Evolutionary conservation across 2,329 filamentous ascomycete genomes (phyloP).

Genomic region (Aspergillus pseudonomiae): DNA sequence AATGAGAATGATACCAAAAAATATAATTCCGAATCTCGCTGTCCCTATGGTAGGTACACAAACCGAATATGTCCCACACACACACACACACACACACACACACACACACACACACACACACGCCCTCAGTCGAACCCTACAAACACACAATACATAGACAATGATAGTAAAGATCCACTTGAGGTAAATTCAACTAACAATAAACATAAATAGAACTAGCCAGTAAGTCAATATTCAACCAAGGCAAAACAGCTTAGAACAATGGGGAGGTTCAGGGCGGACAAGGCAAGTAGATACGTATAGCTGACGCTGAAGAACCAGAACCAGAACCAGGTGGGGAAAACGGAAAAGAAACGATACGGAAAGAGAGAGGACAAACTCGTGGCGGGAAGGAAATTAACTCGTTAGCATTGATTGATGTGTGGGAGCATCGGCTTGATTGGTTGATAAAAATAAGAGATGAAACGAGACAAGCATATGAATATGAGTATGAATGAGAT

Average conservation of each 20-base stretch:
- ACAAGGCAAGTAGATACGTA: background rate
- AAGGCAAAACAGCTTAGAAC: background rate
- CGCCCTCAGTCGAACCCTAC: background rate
- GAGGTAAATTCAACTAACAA: constrained; percentile 1
- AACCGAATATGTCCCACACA: background rate
- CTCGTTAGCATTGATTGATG: constrained; percentile 1
- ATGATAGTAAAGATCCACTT: background rate
- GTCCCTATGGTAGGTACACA: background rate
- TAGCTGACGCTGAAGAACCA: background rate
- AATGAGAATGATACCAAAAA: background rate
- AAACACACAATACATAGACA: background rate
- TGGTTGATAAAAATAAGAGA: background rate
- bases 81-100: background rate
- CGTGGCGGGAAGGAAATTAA: background rate
- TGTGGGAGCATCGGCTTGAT: background rate
- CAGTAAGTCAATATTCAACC: background rate
- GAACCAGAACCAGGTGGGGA: background rate
- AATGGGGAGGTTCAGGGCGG: background rate
- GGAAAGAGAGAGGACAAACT: background rate
- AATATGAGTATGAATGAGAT: background rate
- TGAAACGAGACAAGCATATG: background rate
- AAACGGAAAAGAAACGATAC: background rate
- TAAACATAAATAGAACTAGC: constrained; percentile 2
- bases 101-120: background rate
- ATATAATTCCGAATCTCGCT: background rate